Evolutionary conservation across 257 asterid genomes (phyloP), one percentile per base, ranked within the genome.

Genomic region (Lycium barbarum): DNA sequence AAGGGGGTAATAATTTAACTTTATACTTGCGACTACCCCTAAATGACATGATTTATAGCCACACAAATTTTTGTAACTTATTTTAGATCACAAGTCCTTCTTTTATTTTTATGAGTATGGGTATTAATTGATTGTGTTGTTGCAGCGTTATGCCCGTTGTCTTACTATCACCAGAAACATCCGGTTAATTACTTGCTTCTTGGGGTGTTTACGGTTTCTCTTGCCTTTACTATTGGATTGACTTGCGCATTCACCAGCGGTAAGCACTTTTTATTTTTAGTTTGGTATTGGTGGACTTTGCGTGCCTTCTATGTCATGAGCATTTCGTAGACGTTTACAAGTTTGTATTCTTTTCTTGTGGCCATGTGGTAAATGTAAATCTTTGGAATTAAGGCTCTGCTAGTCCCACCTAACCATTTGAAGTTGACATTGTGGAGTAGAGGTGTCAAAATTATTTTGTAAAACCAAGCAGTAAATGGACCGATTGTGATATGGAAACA

Each of bases 181-280:
- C 98, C 99, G 17, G 81, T 88, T 87, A 96, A 96, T 86, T 96
- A 92, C 47, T 4, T 94, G 11, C 94, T 96, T 45, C 97, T 96
- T 73, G 98, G 91, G 63, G 0, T 96, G 12, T 96, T 96, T 82
- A 94, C 99, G 11, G 84, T 88, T 82, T 63, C 97, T 20, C 88
- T 96, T n/a, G 93, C 99, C 1, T 94, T 91, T 15, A 90, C 91
- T 0, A 88, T 94, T 61, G 99, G 99, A 33, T 86, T 96, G 88
- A 91, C 98, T 63, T 94, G 98, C 81, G 93, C 99, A 14, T 93
- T 15, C 86, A 91, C 97, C 6, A 85, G 91, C 73, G 99, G 98
- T 94, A 72, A 87, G 90, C 53, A 22, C 7, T 20, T 53, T 78
- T 1, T 35, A 22, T 15, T 38, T 38, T 45, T 74, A 22, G 26